Percentiles rank a stretch among this genome's conserved stretches.
phyloP scores from a whole-genome alignment of 2,329 filamentous ascomycete species.

The Aspergillus vadensis region DNA sequence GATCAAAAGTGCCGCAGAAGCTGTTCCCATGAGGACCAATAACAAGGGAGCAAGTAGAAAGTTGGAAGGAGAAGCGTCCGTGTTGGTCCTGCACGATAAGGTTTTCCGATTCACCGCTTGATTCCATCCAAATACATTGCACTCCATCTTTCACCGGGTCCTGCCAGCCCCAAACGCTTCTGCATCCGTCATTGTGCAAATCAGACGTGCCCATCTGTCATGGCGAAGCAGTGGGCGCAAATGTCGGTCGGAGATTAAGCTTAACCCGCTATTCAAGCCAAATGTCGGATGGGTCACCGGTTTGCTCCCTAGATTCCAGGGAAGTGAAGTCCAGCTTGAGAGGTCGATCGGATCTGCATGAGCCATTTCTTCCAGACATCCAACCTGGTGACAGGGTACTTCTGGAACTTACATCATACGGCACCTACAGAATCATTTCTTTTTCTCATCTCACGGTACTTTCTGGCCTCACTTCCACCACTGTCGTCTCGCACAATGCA shows the following conservation, averaged over 20 bases:
- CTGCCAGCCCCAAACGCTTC: slow-evolving; percentile 2
- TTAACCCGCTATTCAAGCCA: not conserved
- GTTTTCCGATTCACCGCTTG: not conserved
- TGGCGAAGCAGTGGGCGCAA: not conserved
- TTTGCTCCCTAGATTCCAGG: not conserved
- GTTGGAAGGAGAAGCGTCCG: not conserved
- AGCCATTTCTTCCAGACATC: not conserved
- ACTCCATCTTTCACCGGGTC: not conserved
- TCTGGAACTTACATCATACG: not conserved
- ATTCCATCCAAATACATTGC: not conserved
- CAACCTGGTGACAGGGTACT: slow-evolving; percentile 3
- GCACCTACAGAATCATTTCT: not conserved
- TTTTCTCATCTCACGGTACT: not conserved
- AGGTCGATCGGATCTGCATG: too few species aligned
- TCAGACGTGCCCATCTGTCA: not conserved
- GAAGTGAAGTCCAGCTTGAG: not conserved
- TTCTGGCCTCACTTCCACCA: too few species aligned
- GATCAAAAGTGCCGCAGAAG: not conserved
- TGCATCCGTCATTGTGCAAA: slow-evolving; percentile 4
- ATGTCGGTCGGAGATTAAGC: slow-evolving; percentile 8
- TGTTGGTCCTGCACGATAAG: not conserved
- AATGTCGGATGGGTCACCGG: not conserved
- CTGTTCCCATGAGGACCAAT: not conserved
- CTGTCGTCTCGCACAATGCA: not conserved
- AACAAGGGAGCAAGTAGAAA: too few species aligned